Percentiles rank a stretch among this genome's conserved stretches.
These are phyloP conservation scores for Aspergillus pseudoglaucus DNA, from an alignment of 2,329 filamentous ascomycete species.

Conservation along the genomic window DNA sequence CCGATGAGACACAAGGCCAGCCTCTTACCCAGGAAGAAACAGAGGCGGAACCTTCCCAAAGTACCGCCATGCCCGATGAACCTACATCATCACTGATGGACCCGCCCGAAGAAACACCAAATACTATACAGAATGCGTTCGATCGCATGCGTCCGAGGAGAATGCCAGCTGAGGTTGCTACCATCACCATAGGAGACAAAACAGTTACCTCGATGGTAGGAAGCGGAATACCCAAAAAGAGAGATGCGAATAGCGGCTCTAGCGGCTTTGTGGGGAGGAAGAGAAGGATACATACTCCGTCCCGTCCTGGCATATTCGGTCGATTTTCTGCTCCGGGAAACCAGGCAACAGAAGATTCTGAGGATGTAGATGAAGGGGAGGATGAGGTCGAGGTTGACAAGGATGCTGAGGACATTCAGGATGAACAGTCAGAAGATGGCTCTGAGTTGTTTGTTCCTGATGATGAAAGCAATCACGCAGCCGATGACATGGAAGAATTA, in stretches of 20 bases:
- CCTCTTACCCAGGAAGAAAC: slow-evolving; percentile 5
- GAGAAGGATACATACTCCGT: slow-evolving; percentile 31
- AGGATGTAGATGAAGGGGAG: slow-evolving; percentile 18
- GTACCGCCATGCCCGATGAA: slow-evolving; percentile 1
- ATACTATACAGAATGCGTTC: slow-evolving; percentile 54
- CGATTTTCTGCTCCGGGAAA: slow-evolving; percentile 53
- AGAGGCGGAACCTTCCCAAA: slow-evolving; percentile 6
- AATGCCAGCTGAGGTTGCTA: slow-evolving; percentile 58
- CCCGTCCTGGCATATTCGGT: slow-evolving; percentile 36
- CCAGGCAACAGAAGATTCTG: slow-evolving; percentile 20
- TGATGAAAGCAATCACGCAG: slow-evolving; percentile 9
- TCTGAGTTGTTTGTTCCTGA: slow-evolving; percentile 3
- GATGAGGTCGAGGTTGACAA: slow-evolving; percentile 23
- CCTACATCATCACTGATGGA: slow-evolving; percentile 8
- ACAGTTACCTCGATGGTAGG: slow-evolving; percentile 63
- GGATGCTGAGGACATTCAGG: slow-evolving; percentile 13
- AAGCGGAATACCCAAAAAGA: slow-evolving; percentile 39
- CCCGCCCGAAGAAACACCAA: slow-evolving; percentile 28
- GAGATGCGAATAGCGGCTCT: slow-evolving; percentile 22
- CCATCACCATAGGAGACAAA: slow-evolving; percentile 66
- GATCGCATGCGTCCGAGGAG: slow-evolving; percentile 60
- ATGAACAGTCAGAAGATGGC: slow-evolving; percentile 13
- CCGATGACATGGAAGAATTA: slow-evolving; percentile 14
- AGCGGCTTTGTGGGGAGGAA: slow-evolving; percentile 29
- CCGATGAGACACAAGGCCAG: slow-evolving; percentile 8